A percentile compares a stretch with the other conserved stretches of the same genome.
phyloP scores from a whole-genome alignment of 805 yeast genomes.

The Torulaspora indica region DNA sequence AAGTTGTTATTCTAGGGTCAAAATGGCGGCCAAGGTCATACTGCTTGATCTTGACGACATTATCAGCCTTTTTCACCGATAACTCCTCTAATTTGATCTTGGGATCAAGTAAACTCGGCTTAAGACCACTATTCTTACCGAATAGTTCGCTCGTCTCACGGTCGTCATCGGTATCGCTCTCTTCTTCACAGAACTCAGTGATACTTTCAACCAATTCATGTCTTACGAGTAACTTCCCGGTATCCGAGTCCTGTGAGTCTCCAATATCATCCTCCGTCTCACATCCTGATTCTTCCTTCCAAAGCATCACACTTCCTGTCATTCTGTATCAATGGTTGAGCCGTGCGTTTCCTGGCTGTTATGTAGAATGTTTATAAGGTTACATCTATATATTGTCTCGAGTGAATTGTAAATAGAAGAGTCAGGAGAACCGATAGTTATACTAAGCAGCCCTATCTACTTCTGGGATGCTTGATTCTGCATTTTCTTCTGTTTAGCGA shows the following conservation, averaged over 20 bases:
- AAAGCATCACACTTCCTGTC: neutral
- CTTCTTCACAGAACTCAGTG: constrained; percentile 3
- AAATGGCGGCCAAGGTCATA: constrained; percentile 23
- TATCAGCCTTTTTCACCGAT: neutral
- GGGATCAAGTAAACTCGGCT: neutral
- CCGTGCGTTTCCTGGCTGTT: neutral
- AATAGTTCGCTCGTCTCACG: neutral
- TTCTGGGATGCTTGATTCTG: constrained; percentile 20
- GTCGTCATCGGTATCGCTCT: constrained; percentile 4
- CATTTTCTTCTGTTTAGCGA: constrained; percentile 86
- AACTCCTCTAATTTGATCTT: neutral
- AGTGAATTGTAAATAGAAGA: neutral
- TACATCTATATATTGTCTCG: neutral
- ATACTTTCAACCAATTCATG: neutral
- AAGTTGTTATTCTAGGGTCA: constrained; percentile 16
- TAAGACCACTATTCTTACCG: neutral
- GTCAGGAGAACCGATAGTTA: neutral
- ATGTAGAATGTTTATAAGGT: neutral
- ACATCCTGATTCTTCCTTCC: neutral
- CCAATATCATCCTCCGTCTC: constrained; percentile 1
- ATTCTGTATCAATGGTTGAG: too few species aligned
- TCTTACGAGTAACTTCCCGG: constrained; percentile 3
- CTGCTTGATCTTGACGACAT: constrained; percentile 12
- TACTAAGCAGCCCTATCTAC: neutral
- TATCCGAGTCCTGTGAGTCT: constrained; percentile 16